phyloP scores from a whole-genome alignment of 495 filamentous ascomycete species.

The Aspergillus olivimuriae region DNA sequence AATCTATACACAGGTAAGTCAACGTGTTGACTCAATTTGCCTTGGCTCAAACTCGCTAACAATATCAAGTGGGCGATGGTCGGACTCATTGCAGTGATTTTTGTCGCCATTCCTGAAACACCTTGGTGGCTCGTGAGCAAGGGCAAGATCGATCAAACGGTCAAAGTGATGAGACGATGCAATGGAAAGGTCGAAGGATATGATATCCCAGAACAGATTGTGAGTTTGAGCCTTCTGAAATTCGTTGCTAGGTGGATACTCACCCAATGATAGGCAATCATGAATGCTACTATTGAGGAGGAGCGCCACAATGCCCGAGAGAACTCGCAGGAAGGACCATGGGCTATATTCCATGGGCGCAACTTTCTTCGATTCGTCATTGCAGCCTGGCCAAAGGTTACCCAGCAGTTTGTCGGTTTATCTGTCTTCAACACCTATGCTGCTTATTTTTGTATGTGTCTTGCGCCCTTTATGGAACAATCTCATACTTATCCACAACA shows the following conservation, averaged over 20 bases:
- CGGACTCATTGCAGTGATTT: slow-evolving; percentile 24
- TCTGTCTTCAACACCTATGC: slow-evolving; percentile 36
- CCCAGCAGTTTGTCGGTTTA: slow-evolving; percentile 38
- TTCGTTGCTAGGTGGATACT: not conserved
- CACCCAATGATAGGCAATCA: slow-evolving; percentile 16
- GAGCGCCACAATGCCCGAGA: slow-evolving; percentile 25
- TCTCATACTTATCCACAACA: slow-evolving; percentile 6
- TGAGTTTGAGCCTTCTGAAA: slow-evolving; percentile 1
- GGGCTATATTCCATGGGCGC: slow-evolving; percentile 31
- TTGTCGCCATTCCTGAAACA: slow-evolving; percentile 26
- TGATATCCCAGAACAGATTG: slow-evolving; percentile 29
- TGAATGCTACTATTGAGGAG: slow-evolving; percentile 23
- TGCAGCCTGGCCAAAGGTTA: slow-evolving; percentile 35
- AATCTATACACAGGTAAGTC: slow-evolving; percentile 29
- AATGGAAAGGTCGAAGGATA: slow-evolving; percentile 26
- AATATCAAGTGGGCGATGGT: slow-evolving; percentile 29
- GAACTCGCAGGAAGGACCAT: slow-evolving; percentile 22
- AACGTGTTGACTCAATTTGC: too few relatives aligned
- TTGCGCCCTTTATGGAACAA: too few relatives aligned
- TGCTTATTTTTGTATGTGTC: slow-evolving; percentile 38
- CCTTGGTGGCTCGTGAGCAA: slow-evolving; percentile 34
- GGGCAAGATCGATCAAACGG: slow-evolving; percentile 28
- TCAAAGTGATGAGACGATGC: slow-evolving; percentile 16
- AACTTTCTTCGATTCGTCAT: slow-evolving; percentile 36
- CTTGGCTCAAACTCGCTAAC: too few relatives aligned